phyloP scores from a whole-genome alignment of 1,284 basidiomycete species.

The Meripilus lineatus region DNA sequence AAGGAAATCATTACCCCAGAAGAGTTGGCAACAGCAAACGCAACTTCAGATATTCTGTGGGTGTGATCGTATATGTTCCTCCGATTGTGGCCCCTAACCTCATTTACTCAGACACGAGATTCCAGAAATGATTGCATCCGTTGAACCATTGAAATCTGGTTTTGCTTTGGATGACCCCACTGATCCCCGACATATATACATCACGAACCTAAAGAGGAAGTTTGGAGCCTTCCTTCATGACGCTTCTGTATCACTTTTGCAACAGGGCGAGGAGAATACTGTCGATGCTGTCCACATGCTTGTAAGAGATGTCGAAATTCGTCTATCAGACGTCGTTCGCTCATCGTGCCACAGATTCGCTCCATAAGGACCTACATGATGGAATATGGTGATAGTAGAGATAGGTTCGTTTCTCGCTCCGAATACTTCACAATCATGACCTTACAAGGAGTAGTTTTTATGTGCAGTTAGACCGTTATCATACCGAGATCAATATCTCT shows the following conservation, averaged over 20 bases:
- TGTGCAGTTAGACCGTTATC: slow-evolving; percentile 55
- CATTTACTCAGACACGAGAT: slow-evolving; percentile 48
- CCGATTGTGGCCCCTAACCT: slow-evolving; percentile 2
- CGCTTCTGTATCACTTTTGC: slow-evolving; percentile 63
- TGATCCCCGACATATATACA: slow-evolving; percentile 67
- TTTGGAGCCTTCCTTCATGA: slow-evolving; percentile 70
- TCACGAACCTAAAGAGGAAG: slow-evolving; percentile 54
- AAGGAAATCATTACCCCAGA: slow-evolving; percentile 46
- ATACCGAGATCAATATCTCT: slow-evolving; percentile 56
- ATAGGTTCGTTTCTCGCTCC: slow-evolving; percentile 37
- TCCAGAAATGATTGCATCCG: slow-evolving; percentile 66
- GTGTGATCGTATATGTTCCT: slow-evolving; percentile 16
- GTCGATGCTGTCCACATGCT: slow-evolving; percentile 79
- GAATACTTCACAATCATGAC: background rate
- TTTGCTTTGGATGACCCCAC: slow-evolving; percentile 64
- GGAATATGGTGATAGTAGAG: slow-evolving; percentile 66
- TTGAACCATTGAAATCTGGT: slow-evolving; percentile 57
- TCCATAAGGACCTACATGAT: slow-evolving; percentile 63
- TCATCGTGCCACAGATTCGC: slow-evolving; percentile 39
- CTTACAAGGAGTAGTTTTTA: slow-evolving; percentile 40
- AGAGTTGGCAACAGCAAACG: slow-evolving; percentile 33
- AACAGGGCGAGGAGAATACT: slow-evolving; percentile 82
- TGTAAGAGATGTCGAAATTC: slow-evolving; percentile 32
- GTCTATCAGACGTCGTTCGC: background rate
- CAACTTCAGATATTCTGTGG: slow-evolving; percentile 60